A percentile compares a stretch with the other conserved stretches of the same genome.
Conservation (phyloP, 2,329 filamentous ascomycete genomes). For the Emydomyces testavorans region DNA sequence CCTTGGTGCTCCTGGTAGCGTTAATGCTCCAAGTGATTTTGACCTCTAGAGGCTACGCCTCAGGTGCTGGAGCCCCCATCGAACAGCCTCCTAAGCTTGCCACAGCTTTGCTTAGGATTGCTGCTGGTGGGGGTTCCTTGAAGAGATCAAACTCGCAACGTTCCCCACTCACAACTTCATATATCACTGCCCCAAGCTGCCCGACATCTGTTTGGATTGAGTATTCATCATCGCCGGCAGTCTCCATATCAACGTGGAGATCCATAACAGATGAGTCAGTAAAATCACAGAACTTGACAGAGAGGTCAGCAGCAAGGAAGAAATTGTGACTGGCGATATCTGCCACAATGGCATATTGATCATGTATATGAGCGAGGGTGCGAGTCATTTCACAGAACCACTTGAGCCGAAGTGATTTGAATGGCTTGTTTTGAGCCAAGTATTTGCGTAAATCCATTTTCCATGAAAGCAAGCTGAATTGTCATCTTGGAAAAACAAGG, state of each 20-base stretch:
- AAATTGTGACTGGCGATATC: conserved; percentile 19
- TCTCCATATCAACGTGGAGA: conserved; percentile 20
- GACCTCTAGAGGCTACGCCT: too few relatives aligned
- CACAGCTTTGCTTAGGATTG: too few relatives aligned
- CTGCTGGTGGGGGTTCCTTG: too few relatives aligned
- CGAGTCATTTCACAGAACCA: conserved; percentile 1
- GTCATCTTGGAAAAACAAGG: conserved; percentile 3
- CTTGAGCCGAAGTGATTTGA: conserved; percentile 17
- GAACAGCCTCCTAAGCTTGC: too few relatives aligned
- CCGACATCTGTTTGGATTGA: conserved; percentile 25
- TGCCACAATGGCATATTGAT: background rate
- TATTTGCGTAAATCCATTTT: conserved; percentile 22
- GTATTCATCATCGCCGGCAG: conserved; percentile 22
- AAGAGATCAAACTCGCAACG: conserved; percentile 21
- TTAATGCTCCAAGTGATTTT: too few relatives aligned
- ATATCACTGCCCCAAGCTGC: conserved; percentile 24
- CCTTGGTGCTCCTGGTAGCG: too few relatives aligned
- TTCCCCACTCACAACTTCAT: conserved; percentile 21
- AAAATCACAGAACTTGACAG: conserved; percentile 1
- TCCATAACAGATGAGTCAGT: conserved; percentile 1
- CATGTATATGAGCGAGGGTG: conserved; percentile 6
- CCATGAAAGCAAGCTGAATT: conserved; percentile 18
- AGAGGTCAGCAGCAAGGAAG: conserved; percentile 19
- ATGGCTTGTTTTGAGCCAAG: conserved; percentile 14
- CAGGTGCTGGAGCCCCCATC: too few relatives aligned